Evolutionary conservation across 192 early-diverging fungal species (phyloP).

Genomic region (Funneliformis geosporum): DNA sequence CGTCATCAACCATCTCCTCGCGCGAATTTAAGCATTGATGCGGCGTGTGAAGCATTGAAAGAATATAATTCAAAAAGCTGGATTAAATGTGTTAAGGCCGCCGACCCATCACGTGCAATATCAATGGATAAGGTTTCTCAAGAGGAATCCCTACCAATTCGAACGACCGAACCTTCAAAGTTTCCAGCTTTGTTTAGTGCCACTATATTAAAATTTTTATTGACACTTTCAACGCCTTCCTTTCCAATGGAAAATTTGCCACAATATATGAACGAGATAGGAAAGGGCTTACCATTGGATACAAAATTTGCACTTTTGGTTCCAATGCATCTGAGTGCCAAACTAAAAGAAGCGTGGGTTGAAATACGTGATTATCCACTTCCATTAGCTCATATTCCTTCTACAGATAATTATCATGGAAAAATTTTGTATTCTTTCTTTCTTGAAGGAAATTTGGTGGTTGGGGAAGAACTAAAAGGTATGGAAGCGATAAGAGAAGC

Average conservation of each 20-base stretch:
- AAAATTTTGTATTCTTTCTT: conserved; percentile 30
- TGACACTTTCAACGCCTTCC: conserved; percentile 30
- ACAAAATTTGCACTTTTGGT: conserved; percentile 41
- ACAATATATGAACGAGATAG: conserved; percentile 43
- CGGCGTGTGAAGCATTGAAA: conserved; percentile 34
- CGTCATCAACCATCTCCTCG: conserved; percentile 20
- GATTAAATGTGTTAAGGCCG: conserved; percentile 35
- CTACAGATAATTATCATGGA: background rate
- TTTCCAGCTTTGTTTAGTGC: conserved; percentile 38
- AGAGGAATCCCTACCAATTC: conserved; percentile 20
- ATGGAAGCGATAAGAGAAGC: conserved; percentile 35
- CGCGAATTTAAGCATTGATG: conserved; percentile 29
- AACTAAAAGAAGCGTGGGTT: conserved; percentile 39
- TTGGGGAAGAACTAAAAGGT: conserved; percentile 45
- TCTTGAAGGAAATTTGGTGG: conserved; percentile 44
- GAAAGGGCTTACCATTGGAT: conserved; percentile 43
- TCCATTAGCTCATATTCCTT: conserved; percentile 44
- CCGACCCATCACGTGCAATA: background rate
- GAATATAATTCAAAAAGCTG: conserved; percentile 41
- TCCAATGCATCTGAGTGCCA: conserved; percentile 44
- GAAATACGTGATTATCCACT: conserved; percentile 48
- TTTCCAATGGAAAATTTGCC: conserved; percentile 42
- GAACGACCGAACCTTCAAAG: conserved; percentile 10
- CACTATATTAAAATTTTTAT: conserved; percentile 26
- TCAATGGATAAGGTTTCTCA: background rate